Base-by-base conservation (phyloP, 306 rosid genomes). In the Vigna radiata region DNA sequence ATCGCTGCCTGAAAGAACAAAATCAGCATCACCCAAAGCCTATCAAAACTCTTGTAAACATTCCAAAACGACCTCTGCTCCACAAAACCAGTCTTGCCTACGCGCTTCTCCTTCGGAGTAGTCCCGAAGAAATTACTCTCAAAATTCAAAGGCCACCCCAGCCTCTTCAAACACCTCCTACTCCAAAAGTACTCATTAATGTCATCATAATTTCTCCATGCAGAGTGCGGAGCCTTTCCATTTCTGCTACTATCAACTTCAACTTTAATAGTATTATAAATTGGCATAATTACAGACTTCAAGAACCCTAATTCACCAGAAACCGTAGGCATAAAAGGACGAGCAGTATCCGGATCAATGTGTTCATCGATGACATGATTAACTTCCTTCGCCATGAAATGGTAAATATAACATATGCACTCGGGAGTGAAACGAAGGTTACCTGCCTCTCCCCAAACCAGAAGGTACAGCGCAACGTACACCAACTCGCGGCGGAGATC, bases 21-120 rank as follows among this genome's bases (percentile, higher is more conserved):
- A 23, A 94, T 73, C 60, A 90, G 83, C 98, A 94, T 36, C 49
- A 91, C 76, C 98, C 98, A 94, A 14, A 94, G 85, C 89, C 85
- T 91, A 77, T 94, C 98, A 68, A 94, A 94, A 77, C 96, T 90
- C 89, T 96, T 81, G 46, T 89, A 91, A 58, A 94, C 23, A 77
- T 94, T 94, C 98, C 97, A 94, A 70, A 94, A 94, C 8, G 98
- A 90, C 88, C 98, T 91, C 79, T 87, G 97, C 86, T 94, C 98
- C 77, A 94, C 98, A 73, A 89, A 94, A 13, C 98, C 98, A 0
- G 98, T 94, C 91, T 94, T 94, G 86, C 98, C 98, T 1, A 94
- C 91, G 8, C 97, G 83, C 56, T 14, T 76, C 0, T 7, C 70
- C 86, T 91, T 94, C 0, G 87, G 84, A 1, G 90, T 81, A 2